Evolutionary conservation across 192 early-diverging fungal genomes (phyloP).

Genomic region (Coemansia sp.): DNA sequence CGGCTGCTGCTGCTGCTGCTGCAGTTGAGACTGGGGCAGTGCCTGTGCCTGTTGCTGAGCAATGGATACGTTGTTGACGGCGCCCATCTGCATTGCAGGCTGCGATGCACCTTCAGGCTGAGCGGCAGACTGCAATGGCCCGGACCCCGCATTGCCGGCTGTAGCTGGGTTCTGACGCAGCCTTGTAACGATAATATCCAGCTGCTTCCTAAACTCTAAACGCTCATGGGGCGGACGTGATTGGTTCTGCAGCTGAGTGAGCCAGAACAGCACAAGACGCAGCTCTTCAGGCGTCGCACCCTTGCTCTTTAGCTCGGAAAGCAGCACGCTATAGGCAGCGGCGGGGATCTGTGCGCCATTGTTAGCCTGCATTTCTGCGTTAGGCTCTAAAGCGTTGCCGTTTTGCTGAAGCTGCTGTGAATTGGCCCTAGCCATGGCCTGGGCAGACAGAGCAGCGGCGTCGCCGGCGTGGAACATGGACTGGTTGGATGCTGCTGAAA

Average conservation of each 20-base stretch:
- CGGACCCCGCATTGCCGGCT: not conserved
- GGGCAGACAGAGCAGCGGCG: not conserved
- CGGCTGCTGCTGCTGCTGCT: slow-evolving; percentile 10
- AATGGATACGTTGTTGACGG: not conserved
- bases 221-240: not conserved
- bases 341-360: not conserved
- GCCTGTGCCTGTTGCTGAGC: not conserved
- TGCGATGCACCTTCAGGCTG: too few relatives aligned
- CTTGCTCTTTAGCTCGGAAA: not conserved
- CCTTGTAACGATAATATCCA: not conserved
- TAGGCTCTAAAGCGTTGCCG: not conserved
- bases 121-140: not conserved
- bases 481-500: not conserved
- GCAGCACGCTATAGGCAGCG: not conserved
- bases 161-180: not conserved
- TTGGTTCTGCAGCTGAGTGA: not conserved
- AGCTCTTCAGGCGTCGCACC: slow-evolving; percentile 1
- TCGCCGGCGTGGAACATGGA: not conserved
- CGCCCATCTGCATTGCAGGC: too few relatives aligned
- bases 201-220: not conserved
- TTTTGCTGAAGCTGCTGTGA: not conserved
- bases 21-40: not conserved
- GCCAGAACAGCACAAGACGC: not conserved
- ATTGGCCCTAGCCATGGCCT: not conserved
- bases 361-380: not conserved